A percentile compares a stretch with the other conserved stretches of the same genome.
Conservation (phyloP, 2,329 filamentous ascomycete genomes). For the Cytospora schulzeri region DNA sequence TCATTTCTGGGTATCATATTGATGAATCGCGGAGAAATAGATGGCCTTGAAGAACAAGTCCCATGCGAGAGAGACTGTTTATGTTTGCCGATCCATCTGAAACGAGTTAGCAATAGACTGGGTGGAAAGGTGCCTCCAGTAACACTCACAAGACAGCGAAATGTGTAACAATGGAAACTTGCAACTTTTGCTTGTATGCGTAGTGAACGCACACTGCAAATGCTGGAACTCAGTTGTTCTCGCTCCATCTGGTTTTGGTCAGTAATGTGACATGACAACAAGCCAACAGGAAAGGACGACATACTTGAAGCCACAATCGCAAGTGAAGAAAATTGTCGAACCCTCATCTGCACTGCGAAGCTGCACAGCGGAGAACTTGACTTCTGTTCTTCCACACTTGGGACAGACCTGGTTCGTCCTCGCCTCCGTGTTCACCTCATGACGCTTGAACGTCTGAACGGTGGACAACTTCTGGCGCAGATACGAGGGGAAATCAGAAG, state of each 20-base stretch:
- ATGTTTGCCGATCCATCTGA: background rate
- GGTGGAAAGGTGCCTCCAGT: background rate
- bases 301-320: slow-evolving; percentile 84
- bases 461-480: slow-evolving; percentile 85
- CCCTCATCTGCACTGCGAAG: slow-evolving; percentile 93
- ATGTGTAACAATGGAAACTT: slow-evolving; percentile 1
- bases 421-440: slow-evolving; percentile 75
- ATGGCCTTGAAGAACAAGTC: background rate
- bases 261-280: slow-evolving; percentile 31
- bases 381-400: slow-evolving; percentile 78
- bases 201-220: background rate
- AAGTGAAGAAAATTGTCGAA: slow-evolving; percentile 86
- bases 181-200: slow-evolving; percentile 1
- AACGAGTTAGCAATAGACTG: background rate
- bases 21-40: background rate
- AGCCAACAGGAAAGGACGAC: slow-evolving; percentile 35
- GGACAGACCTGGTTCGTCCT: slow-evolving; percentile 70
- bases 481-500: slow-evolving; percentile 87
- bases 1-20: slow-evolving; percentile 10
- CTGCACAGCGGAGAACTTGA: slow-evolving; percentile 84
- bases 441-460: slow-evolving; percentile 77
- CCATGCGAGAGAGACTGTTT: background rate
- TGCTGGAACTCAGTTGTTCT: slow-evolving; percentile 55
- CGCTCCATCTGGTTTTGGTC: slow-evolving; percentile 50
- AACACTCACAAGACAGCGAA: background rate